These are phyloP conservation scores for Monilinia fructigena DNA, from an alignment of 2,329 filamentous ascomycete genomes.

Conservation along the genomic window DNA sequence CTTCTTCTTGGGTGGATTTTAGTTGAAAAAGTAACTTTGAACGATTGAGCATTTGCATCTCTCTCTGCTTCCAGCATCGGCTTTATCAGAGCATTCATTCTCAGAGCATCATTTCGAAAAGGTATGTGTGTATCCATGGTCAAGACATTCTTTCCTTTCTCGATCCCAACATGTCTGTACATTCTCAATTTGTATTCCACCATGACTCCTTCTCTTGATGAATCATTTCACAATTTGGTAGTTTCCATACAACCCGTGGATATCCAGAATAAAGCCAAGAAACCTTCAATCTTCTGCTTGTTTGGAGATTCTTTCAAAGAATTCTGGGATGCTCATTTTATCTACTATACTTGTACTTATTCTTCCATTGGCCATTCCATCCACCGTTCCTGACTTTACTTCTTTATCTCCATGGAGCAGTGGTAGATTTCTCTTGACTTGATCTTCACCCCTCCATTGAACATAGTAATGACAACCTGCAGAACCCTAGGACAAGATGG, in stretches of 20 bases:
- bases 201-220: background rate
- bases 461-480: constrained; percentile 13
- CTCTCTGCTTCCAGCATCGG: background rate
- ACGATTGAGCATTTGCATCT: too few species aligned
- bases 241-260: background rate
- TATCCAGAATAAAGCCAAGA: too few species aligned
- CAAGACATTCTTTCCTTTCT: background rate
- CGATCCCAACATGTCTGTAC: background rate
- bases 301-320: background rate
- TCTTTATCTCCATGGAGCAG: background rate
- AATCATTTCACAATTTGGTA: background rate
- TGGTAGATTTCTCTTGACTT: background rate
- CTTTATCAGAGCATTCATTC: background rate
- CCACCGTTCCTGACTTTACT: background rate
- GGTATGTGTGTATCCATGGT: background rate
- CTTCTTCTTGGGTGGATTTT: too few species aligned
- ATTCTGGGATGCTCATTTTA: background rate
- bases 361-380: background rate
- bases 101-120: background rate
- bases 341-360: background rate
- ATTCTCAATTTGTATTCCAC: background rate
- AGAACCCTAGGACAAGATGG: constrained; percentile 18
- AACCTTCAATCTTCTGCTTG: background rate
- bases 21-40: too few species aligned
- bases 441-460: background rate